These are phyloP conservation scores for Stellera chamaejasme DNA, from an alignment of 345 rosid genomes.

Conservation along the genomic window DNA sequence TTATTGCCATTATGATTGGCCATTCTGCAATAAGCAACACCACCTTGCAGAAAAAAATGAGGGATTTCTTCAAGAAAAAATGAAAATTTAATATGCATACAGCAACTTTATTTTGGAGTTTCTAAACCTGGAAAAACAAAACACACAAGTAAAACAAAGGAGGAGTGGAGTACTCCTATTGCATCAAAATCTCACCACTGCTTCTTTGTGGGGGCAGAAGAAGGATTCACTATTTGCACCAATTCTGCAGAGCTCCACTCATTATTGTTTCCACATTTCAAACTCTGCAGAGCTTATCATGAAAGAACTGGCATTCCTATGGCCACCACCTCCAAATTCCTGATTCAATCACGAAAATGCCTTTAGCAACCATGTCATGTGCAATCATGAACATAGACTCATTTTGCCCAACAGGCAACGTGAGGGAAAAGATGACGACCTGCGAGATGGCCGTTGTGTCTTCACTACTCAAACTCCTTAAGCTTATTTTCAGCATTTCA, in stretches of 20 bases:
- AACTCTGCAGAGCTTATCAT: constrained; percentile 37
- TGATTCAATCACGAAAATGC: constrained; percentile 8
- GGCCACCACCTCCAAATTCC: constrained; percentile 71
- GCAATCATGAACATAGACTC: not conserved
- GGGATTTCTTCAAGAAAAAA: not conserved
- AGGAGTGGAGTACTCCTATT: too few relatives aligned
- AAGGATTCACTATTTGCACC: too few relatives aligned
- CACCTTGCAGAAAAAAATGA: too few relatives aligned
- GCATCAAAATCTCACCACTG: too few relatives aligned
- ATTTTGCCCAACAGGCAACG: not conserved
- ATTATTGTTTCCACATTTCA: constrained; percentile 37
- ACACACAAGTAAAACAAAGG: too few relatives aligned
- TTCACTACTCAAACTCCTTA: constrained; percentile 50
- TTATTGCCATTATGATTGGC: too few relatives aligned
- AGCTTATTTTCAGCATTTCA: constrained; percentile 54
- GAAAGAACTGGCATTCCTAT: constrained; percentile 68
- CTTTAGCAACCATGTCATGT: not conserved
- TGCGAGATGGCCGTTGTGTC: constrained; percentile 52
- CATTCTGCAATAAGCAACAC: too few relatives aligned
- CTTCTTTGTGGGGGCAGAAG: too few relatives aligned
- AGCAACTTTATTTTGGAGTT: too few relatives aligned
- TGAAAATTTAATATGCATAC: too few relatives aligned
- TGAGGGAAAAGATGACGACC: constrained; percentile 19
- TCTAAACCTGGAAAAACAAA: too few relatives aligned
- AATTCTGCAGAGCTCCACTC: too few relatives aligned